Evolutionary conservation across 2,329 filamentous ascomycete species (phyloP).

Genomic region (Zasmidium citrigriseum): DNA sequence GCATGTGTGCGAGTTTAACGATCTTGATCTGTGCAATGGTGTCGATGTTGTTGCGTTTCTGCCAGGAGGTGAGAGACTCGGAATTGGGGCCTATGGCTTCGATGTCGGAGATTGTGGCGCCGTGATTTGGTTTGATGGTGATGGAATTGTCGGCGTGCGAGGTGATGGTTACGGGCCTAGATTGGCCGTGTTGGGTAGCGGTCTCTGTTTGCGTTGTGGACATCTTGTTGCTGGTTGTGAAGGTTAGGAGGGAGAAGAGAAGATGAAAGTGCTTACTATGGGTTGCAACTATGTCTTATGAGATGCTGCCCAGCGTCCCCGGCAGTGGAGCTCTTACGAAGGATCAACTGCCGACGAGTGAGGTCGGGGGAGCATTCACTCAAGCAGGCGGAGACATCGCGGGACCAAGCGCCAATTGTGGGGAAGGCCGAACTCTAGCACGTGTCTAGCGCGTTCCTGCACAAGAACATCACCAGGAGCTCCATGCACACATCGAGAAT

Average conservation of each 20-base stretch:
- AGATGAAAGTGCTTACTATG: not conserved
- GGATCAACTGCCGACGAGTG: not conserved
- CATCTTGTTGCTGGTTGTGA: slow-evolving; percentile 9
- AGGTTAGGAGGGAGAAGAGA: not conserved
- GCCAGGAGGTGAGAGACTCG: slow-evolving; percentile 41
- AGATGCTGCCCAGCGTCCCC: not conserved
- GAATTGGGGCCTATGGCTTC: slow-evolving; percentile 39
- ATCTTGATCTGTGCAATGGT: slow-evolving; percentile 48
- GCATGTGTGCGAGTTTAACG: slow-evolving; percentile 53
- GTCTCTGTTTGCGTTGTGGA: slow-evolving; percentile 21
- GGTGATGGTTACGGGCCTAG: slow-evolving; percentile 30
- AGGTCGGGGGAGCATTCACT: not conserved
- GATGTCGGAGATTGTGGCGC: slow-evolving; percentile 41
- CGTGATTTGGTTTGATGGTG: slow-evolving; percentile 39
- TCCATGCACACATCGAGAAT: not conserved
- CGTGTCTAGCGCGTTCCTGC: not conserved
- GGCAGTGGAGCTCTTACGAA: not conserved
- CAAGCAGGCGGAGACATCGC: not conserved
- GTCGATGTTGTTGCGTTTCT: slow-evolving; percentile 43
- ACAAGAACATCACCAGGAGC: not conserved
- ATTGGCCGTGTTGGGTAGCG: slow-evolving; percentile 26
- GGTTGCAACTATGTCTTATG: not conserved
- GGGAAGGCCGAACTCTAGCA: not conserved
- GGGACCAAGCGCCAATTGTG: not conserved
- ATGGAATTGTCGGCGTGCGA: slow-evolving; percentile 22